These are phyloP conservation scores for Nothophoma quercina DNA, from an alignment of 2,329 filamentous ascomycete genomes.

Conservation along the genomic window DNA sequence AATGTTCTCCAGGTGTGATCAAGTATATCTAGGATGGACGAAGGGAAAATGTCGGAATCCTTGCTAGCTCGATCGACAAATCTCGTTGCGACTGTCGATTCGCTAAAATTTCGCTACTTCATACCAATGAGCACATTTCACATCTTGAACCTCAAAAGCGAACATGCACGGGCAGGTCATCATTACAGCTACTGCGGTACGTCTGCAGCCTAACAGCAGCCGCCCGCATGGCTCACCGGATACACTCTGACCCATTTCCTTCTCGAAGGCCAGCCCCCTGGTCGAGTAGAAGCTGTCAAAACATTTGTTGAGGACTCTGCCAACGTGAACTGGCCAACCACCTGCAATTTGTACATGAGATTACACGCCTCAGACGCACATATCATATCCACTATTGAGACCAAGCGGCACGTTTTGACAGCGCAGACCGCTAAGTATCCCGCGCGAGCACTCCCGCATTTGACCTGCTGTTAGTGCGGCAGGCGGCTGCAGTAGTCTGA, in stretches of 20 bases:
- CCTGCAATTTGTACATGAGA: background rate
- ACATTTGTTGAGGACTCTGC: conserved; percentile 9
- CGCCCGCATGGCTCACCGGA: conserved; percentile 16
- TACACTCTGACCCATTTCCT: background rate
- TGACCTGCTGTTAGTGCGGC: background rate
- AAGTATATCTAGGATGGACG: background rate
- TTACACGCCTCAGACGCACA: conserved; percentile 12
- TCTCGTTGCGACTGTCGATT: background rate
- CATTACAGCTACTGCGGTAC: background rate
- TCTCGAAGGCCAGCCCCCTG: background rate
- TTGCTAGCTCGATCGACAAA: conserved; percentile 1
- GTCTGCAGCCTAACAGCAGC: background rate
- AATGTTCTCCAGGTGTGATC: background rate
- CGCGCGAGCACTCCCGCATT: conserved; percentile 12
- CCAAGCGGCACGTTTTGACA: conserved; percentile 8
- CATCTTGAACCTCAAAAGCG: background rate
- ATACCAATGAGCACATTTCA: background rate
- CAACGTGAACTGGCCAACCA: conserved; percentile 1
- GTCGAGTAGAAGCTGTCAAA: background rate
- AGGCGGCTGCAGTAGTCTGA: conserved; percentile 3
- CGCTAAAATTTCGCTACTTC: background rate
- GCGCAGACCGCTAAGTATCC: conserved; percentile 12
- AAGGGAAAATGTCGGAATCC: background rate
- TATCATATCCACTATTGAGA: background rate
- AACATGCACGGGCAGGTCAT: background rate